Base-by-base conservation (phyloP, 78 protist species). In the Protostelium mycophagum region DNA sequence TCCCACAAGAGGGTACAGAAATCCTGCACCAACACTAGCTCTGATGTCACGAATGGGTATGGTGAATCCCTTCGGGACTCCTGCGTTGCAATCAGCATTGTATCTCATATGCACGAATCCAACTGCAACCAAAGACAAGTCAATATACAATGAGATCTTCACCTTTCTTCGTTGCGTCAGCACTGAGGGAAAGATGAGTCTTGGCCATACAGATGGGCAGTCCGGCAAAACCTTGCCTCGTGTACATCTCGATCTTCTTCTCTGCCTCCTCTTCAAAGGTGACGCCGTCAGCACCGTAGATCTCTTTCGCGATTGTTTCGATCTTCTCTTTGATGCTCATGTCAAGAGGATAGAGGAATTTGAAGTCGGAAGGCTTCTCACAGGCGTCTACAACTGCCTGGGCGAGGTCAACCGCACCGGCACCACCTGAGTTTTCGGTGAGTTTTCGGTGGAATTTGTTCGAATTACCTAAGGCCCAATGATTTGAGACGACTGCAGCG, bases 141-240 rank as follows among this genome's bases (percentile, higher is more conserved):
- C 5, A 25, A 23, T 38, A 36, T 84, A 1, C 84, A 83, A 91
- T 94, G n/a, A n/a, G n/a, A n/a, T n/a, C n/a, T 0, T 36, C 93
- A 31, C 99, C 99, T 88, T 97, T 96, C 35, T 85, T 38, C 1
- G 63, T 85, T 1, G 99, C 95, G 84, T 98, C 98, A 87, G 90
- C 90, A 10, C 97, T 89, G 34, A 98, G 87, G 1, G 97, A 94
- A 83, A 97, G 93, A 86, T 98, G 99, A 38, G 99, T 98, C 96
- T 98, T 98, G 38, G 99, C 98, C 97, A 98, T 98, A 93, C 99
- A 98, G 84, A 98, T 93, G 63, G 99, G 99, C 29, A 98, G 91
- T n/a, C 86, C 29, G 1, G 83, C 94, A 85, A 95, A 97, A 25
- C 99, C 99, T 38, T 89, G 92, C 16, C 36, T 34, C 0, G 91